Evolutionary conservation across 257 asterid species (phyloP).

Genomic region (Scutellaria minor): DNA sequence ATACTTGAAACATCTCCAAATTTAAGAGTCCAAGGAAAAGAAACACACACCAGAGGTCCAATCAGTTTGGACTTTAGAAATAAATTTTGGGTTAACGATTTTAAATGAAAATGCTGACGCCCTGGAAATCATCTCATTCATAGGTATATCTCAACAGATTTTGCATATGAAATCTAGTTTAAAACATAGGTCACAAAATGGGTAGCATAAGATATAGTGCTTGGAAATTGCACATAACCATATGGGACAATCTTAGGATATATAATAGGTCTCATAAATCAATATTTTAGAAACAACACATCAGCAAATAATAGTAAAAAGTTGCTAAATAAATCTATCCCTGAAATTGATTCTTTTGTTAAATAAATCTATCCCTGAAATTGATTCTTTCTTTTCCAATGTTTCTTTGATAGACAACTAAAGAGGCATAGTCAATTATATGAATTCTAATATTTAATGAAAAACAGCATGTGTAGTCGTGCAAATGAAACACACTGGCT

Average conservation of each 20-base stretch:
- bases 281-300: neutral
- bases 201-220: conserved; percentile 24
- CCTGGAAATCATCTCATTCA: neutral
- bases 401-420: conserved; percentile 4
- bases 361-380: neutral
- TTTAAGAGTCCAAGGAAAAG: neutral
- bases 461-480: neutral
- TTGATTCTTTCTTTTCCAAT: neutral
- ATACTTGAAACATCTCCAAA: conserved; percentile 1
- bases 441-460: neutral
- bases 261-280: conserved; percentile 6
- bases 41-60: too few species aligned
- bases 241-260: neutral
- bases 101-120: neutral
- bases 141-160: neutral
- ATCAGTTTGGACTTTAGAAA: too few species aligned
- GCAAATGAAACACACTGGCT: neutral
- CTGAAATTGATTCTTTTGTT: neutral
- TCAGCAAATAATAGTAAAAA: conserved; percentile 9
- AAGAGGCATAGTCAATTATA: neutral
- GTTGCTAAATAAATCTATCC: neutral
- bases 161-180: conserved; percentile 6
- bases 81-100: neutral
- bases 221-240: conserved; percentile 17
- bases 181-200: neutral